Conservation (phyloP, 495 filamentous ascomycete genomes). For the Aspergillus ellipticus region DNA sequence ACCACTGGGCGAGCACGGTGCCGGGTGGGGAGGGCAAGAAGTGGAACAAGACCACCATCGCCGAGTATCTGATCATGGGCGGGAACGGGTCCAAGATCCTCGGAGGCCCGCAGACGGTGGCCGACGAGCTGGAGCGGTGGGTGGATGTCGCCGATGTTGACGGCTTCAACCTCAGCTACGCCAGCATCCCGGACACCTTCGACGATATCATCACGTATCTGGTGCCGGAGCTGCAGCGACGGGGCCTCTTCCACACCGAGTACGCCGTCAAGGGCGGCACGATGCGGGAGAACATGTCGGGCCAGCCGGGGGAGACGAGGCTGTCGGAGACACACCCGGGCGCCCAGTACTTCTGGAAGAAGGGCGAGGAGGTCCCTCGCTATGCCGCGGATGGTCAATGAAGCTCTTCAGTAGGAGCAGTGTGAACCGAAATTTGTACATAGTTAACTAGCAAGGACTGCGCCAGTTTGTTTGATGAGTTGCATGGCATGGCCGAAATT, state of each 20-base stretch:
- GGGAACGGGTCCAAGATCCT: slow-evolving; percentile 54
- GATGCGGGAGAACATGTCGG: slow-evolving; percentile 43
- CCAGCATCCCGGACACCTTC: slow-evolving; percentile 58
- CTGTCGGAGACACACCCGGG: slow-evolving; percentile 43
- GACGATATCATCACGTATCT: slow-evolving; percentile 55
- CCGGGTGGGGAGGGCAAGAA: slow-evolving; percentile 41
- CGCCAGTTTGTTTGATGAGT: too few relatives aligned
- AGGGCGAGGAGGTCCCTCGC: slow-evolving; percentile 26
- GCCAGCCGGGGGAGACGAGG: slow-evolving; percentile 17
- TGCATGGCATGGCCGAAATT: too few relatives aligned
- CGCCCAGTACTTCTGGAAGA: slow-evolving; percentile 44
- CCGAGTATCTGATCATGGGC: slow-evolving; percentile 57
- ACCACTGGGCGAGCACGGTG: slow-evolving; percentile 32
- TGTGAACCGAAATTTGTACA: too few relatives aligned
- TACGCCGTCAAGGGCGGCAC: slow-evolving; percentile 44
- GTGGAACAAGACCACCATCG: slow-evolving; percentile 62
- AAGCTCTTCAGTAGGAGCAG: too few relatives aligned
- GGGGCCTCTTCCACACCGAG: slow-evolving; percentile 46
- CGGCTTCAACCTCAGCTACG: slow-evolving; percentile 61
- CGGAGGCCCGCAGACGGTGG: slow-evolving; percentile 54
- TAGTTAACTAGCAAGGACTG: too few relatives aligned
- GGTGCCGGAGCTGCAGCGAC: slow-evolving; percentile 40
- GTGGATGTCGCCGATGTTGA: slow-evolving; percentile 57
- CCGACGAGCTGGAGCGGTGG: slow-evolving; percentile 61
- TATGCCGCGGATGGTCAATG: slow-evolving; percentile 17